Conservation (phyloP, 371 early-diverging fungal species). For the Coemansia linderi region DNA sequence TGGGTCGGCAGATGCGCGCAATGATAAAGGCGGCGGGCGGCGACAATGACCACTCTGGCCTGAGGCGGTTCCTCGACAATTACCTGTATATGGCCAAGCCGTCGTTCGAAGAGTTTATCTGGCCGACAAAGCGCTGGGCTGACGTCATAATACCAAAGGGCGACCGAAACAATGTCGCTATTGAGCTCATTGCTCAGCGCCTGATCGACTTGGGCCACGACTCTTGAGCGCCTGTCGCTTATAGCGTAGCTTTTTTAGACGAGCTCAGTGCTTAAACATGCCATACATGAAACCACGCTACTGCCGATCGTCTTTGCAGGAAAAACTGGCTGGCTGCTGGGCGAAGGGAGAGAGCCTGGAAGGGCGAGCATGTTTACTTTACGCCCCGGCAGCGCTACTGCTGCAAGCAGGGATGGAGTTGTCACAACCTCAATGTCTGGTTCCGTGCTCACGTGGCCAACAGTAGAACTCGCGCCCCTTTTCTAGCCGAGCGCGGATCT, state of each 20-base stretch:
- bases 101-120: slow-evolving; percentile 81
- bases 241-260: not conserved
- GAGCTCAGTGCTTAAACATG: not conserved
- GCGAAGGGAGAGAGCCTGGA: not conserved
- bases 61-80: slow-evolving; percentile 60
- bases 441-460: slow-evolving; percentile 4
- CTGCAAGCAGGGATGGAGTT: not conserved
- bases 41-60: slow-evolving; percentile 29
- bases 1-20: slow-evolving; percentile 59
- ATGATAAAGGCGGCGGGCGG: slow-evolving; percentile 11
- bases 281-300: not conserved
- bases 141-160: slow-evolving; percentile 89
- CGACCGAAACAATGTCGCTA: slow-evolving; percentile 70
- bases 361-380: not conserved
- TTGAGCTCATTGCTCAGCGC: slow-evolving; percentile 64
- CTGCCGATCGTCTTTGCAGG: not conserved
- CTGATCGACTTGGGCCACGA: slow-evolving; percentile 36
- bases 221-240: not conserved
- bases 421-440: slow-evolving; percentile 2
- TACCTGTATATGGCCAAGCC: slow-evolving; percentile 84
- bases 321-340: not conserved
- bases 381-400: not conserved
- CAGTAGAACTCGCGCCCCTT: not conserved
- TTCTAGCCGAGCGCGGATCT: slow-evolving; percentile 2
- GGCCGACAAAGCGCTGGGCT: slow-evolving; percentile 82